Base-by-base conservation (phyloP, 2,329 filamentous ascomycete genomes). In the Diatrype stigma region DNA sequence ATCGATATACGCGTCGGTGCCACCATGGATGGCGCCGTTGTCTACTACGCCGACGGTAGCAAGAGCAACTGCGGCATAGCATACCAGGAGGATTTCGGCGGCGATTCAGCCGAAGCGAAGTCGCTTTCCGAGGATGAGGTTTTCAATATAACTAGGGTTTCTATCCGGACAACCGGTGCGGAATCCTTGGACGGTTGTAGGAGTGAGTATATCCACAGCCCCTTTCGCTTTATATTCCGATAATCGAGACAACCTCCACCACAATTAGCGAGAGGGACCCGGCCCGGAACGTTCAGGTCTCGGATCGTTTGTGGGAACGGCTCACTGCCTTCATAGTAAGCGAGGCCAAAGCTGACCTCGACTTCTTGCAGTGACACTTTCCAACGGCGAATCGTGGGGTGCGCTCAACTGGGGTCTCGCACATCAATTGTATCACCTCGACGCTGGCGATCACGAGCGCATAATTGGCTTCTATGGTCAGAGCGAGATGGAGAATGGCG, bases 381-480 rank as follows among this genome's bases (percentile, higher is more conserved):
- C 50, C 3, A 53, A 60, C 22, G 62, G 59, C 3, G 44, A 48
- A 17, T 22, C 45, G 6, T 51, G 46, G 51, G 57, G 48, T 22
- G 55, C 51, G 22, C 26, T 61, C 46, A 47, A 54, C 40, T 48
- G 51, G 6, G 45, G 37, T 57, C 57, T 49, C 45, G 66, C 2
- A 5, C 5, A 16, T 7, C 35, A n/a, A 50, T 49, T 49, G 51
- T 52, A 59, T 16, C 49, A 56, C 38, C 56, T 68, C 57, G 65
- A 66, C 47, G 65, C 70, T 1, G 60, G 53, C 1, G 40, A 52
- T 0, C 62, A 66, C 23, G 69, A 78, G 47, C 64, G 64, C 12
- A 71, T 78, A 42, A 64, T 79, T 8, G 75, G 75, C 0, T 78
- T 78, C 54, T 76, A 64, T 51, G 75, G 75, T 2, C 61, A 57